Base-by-base conservation (phyloP, 169 alveolate genomes). In the Miamiensis avidus region DNA sequence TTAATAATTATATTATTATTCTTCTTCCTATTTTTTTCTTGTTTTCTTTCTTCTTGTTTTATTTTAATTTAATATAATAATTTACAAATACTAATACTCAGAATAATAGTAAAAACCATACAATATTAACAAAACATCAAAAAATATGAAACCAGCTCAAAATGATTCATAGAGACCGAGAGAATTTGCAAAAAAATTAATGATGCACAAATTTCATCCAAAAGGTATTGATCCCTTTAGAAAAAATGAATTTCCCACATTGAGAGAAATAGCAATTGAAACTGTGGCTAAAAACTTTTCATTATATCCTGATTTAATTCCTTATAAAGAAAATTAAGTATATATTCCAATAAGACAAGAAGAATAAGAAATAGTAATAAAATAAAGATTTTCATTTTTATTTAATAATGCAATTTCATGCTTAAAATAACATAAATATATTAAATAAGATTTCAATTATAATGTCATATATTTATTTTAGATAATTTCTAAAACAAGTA, bases 181-280 rank as follows among this genome's bases (percentile, higher is more conserved):
- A 11, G 69, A 20, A 49, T 49, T 49, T 11, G 69, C 69, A 11
- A 49, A 49, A 49, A 49, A 49, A 49, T 49, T 49, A 49, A 49
- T 49, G 20, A 49, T 49, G 69, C 20, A 49, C 4, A 49, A 20
- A 49, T 20, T 11, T 49, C 20, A 49, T 11, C 69, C 69, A 49
- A 49, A 49, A 49, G 69, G 69, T 20, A 20, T 11, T 15, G 81
- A 86, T 34, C 86, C 85, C 4, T 81, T 82, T 29, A 77, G 76
- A 29, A 86, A 86, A 29, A 78, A 81, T 64, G 90, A 86, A 75
- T 86, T 86, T 32, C 90, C 90, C 20, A 77, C 84, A 29, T 81
- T 86, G 72, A 73, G 65, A 29, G 78, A 79, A 34, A 74, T 86
- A 31, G 90, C 90, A 29, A 75, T 86, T n/a, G 87, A 86, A 34